Evolutionary conservation across 2,329 filamentous ascomycete species (phyloP).

Genomic region (Apiospora pterosperma): DNA sequence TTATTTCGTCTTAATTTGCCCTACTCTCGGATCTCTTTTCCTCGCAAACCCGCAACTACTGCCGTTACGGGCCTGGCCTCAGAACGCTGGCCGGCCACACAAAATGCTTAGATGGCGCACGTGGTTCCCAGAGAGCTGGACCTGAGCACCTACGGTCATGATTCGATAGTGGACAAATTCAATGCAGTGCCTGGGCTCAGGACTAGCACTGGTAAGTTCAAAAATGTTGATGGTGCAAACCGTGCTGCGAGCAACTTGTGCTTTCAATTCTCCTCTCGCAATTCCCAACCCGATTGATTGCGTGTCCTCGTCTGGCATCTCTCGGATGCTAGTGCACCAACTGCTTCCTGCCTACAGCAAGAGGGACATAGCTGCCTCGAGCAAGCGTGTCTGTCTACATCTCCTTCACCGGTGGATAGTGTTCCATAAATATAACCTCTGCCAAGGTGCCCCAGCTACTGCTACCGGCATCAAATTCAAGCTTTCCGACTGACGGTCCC

Average conservation of each 20-base stretch:
- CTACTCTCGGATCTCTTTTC: neutral
- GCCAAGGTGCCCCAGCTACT: neutral
- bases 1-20: neutral
- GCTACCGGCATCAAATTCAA: neutral
- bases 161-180: constrained; percentile 50
- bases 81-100: constrained; percentile 20
- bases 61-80: neutral
- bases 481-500: constrained; percentile 18
- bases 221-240: neutral
- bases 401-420: neutral
- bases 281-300: neutral
- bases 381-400: too few species aligned
- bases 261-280: neutral
- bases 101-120: constrained; percentile 30
- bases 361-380: neutral
- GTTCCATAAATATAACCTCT: neutral
- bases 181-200: constrained; percentile 55
- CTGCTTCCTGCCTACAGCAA: neutral
- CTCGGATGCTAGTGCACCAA: constrained; percentile 1
- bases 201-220: constrained; percentile 56
- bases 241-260: neutral
- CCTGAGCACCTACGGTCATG: constrained; percentile 28
- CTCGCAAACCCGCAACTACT: neutral
- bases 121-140: constrained; percentile 30
- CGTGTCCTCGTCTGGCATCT: neutral